Evolutionary conservation across 2,329 filamentous ascomycete species (phyloP).

Genomic region (Aspergillus floridensis): DNA sequence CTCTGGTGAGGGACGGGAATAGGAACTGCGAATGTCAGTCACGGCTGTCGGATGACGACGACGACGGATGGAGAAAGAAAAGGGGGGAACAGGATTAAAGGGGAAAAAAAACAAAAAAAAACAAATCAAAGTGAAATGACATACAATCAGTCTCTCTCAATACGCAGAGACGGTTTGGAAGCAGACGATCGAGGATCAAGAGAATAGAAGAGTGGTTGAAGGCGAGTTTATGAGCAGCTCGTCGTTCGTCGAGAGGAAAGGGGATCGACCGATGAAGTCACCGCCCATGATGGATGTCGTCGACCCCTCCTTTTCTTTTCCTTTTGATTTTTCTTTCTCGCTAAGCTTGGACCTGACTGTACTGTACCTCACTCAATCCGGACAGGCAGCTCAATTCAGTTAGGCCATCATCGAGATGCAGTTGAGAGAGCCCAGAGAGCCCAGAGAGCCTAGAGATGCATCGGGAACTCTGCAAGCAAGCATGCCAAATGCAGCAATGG

Average conservation of each 20-base stretch:
- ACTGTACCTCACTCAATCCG: background rate
- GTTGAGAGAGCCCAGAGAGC: too few relatives aligned
- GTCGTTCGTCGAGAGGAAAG: background rate
- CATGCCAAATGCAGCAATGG: too few relatives aligned
- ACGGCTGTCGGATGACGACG: background rate
- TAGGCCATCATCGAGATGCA: background rate
- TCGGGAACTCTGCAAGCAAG: too few relatives aligned
- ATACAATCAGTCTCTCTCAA: background rate
- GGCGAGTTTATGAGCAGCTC: background rate
- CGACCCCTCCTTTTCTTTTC: background rate
- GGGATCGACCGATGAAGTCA: slow-evolving; percentile 8
- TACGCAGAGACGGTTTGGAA: background rate
- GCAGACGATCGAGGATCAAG: background rate
- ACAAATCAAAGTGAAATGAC: background rate
- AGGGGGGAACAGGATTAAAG: background rate
- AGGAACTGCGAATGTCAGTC: background rate
- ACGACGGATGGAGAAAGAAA: background rate
- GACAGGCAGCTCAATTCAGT: background rate
- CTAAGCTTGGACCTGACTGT: too few relatives aligned
- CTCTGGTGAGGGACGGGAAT: background rate
- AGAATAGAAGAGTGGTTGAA: background rate
- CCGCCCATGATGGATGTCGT: background rate
- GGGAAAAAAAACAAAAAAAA: too few relatives aligned
- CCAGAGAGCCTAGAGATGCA: too few relatives aligned
- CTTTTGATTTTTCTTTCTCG: background rate